These are phyloP conservation scores for Melocanna baccifera DNA, from an alignment of 176 grass and related monocot species.

Conservation along the genomic window DNA sequence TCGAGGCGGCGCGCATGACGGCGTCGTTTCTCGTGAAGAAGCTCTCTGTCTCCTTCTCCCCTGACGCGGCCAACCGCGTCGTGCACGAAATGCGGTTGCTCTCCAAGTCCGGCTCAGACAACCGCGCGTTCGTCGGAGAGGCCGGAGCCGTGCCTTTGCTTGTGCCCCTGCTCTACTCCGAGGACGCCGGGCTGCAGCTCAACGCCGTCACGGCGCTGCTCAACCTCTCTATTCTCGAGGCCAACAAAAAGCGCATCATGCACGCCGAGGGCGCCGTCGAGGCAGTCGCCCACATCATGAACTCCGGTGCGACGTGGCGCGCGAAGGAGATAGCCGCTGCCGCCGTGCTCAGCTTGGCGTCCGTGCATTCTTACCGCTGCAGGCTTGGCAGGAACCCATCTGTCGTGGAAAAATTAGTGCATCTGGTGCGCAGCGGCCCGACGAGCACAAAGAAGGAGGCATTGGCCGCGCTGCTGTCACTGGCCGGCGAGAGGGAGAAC, in stretches of 20 bases:
- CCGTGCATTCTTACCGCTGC: conserved; percentile 68
- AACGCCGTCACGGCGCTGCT: conserved; percentile 85
- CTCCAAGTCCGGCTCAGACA: conserved; percentile 65
- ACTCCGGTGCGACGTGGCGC: conserved; percentile 62
- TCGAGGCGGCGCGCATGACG: conserved; percentile 88
- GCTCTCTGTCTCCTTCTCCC: conserved; percentile 45
- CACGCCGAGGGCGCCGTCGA: conserved; percentile 74
- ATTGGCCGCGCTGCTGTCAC: conserved; percentile 63
- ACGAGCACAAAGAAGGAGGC: conserved; percentile 75
- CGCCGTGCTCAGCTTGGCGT: conserved; percentile 66
- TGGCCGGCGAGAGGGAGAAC: conserved; percentile 87
- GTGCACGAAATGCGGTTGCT: conserved; percentile 89
- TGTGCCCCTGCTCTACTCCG: conserved; percentile 71
- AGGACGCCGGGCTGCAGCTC: conserved; percentile 66
- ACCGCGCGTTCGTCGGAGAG: conserved; percentile 81
- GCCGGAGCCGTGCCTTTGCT: conserved; percentile 75
- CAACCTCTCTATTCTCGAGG: conserved; percentile 86
- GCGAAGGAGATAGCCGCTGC: conserved; percentile 89
- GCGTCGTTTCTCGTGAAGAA: conserved; percentile 80
- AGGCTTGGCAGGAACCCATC: conserved; percentile 59
- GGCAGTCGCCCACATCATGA: conserved; percentile 53
- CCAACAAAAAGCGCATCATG: conserved; percentile 97
- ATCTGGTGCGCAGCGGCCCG: conserved; percentile 46
- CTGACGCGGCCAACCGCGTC: conserved; percentile 64
- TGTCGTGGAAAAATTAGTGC: conserved; percentile 43